Conservation (phyloP, 257 asterid genomes). For the Orobanche coerulescens region DNA sequence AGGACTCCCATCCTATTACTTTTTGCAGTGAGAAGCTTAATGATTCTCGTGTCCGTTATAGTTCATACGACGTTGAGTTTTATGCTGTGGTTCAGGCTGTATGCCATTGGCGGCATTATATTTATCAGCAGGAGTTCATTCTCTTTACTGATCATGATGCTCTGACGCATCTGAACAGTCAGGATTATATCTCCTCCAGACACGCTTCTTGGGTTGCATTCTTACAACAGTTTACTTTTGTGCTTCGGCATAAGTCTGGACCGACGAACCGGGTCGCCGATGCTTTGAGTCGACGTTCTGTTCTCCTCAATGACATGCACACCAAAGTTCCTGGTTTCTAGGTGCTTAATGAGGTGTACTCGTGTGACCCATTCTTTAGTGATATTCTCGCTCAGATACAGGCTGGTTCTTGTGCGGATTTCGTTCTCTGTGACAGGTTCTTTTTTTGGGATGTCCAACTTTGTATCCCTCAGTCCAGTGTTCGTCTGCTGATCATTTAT, state of each 20-base stretch:
- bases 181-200: not conserved
- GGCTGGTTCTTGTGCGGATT: too few relatives aligned
- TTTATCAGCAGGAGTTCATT: too few relatives aligned
- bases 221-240: not conserved
- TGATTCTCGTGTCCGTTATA: too few relatives aligned
- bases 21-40: too few relatives aligned
- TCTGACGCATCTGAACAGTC: not conserved
- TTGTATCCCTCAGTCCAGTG: not conserved
- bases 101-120: too few relatives aligned
- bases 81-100: not conserved
- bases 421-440: not conserved
- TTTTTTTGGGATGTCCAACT: not conserved
- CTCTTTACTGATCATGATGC: not conserved
- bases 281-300: not conserved
- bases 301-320: not conserved
- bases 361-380: too few relatives aligned
- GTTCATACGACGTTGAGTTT: not conserved
- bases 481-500: not conserved
- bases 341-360: too few relatives aligned
- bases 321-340: too few relatives aligned
- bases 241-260: not conserved
- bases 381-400: too few relatives aligned
- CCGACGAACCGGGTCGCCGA: not conserved
- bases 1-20: not conserved
- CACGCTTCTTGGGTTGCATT: not conserved